A percentile compares a stretch with the other conserved stretches of the same genome.
Conservation (phyloP, 306 rosid genomes). For the Sicyos baderoa region DNA sequence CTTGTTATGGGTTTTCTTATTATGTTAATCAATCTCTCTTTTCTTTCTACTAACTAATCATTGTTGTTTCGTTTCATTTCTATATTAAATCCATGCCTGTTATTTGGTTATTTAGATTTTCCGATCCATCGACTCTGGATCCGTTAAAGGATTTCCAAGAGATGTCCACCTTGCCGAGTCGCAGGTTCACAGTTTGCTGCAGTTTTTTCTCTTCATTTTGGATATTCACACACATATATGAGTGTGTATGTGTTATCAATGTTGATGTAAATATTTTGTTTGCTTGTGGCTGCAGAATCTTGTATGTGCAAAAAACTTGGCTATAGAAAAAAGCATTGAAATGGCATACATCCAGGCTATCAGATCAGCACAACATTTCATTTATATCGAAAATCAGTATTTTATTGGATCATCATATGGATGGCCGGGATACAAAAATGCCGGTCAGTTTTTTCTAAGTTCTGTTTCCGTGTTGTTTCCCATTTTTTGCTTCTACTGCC, state of each 20-base stretch:
- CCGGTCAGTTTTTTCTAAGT: slow-evolving; percentile 43
- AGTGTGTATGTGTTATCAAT: not conserved
- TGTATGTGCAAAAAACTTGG: slow-evolving; percentile 56
- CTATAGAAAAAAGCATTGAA: slow-evolving; percentile 88
- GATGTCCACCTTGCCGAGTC: slow-evolving; percentile 29
- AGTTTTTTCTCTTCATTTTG: slow-evolving; percentile 12
- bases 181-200: slow-evolving; percentile 35
- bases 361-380: slow-evolving; percentile 90
- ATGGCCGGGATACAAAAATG: slow-evolving; percentile 75
- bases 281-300: slow-evolving; percentile 61
- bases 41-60: slow-evolving; percentile 15
- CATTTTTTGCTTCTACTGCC: not conserved
- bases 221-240: too few relatives aligned
- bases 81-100: slow-evolving; percentile 21
- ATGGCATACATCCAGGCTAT: slow-evolving; percentile 84
- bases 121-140: slow-evolving; percentile 91
- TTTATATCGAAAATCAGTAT: slow-evolving; percentile 90
- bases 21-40: not conserved
- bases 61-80: slow-evolving; percentile 17
- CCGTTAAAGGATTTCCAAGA: slow-evolving; percentile 84
- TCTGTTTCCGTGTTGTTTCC: not conserved
- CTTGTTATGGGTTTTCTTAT: slow-evolving; percentile 18
- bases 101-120: slow-evolving; percentile 48
- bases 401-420: slow-evolving; percentile 88
- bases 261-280: slow-evolving; percentile 15